Conservation (phyloP, 2,329 filamentous ascomycete genomes). For the Pestalotiopsis sp. region DNA sequence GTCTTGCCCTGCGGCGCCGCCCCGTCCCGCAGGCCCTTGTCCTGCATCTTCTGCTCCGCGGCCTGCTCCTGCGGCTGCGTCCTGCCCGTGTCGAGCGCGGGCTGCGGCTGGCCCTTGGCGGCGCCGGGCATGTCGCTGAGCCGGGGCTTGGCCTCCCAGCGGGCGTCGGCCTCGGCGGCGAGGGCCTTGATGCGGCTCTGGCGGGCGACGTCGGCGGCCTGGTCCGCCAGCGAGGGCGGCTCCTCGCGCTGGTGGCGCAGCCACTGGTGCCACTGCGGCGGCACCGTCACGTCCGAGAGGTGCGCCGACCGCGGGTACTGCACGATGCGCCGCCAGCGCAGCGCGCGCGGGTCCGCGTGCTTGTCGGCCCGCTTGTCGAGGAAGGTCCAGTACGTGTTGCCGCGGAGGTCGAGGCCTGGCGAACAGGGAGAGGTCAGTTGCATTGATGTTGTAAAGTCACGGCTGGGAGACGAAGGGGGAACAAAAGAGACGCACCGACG, state of each 20-base stretch:
- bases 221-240: constrained; percentile 60
- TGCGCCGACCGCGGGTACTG: constrained; percentile 58
- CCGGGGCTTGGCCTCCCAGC: constrained; percentile 63
- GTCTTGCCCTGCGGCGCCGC: constrained; percentile 10
- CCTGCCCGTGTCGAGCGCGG: constrained; percentile 25
- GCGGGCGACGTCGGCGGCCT: constrained; percentile 54
- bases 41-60: constrained; percentile 13
- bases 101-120: constrained; percentile 26
- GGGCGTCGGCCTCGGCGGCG: constrained; percentile 63
- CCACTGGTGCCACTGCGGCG: constrained; percentile 71
- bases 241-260: constrained; percentile 60
- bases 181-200: constrained; percentile 56
- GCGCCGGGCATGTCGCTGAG: constrained; percentile 5
- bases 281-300: constrained; percentile 57
- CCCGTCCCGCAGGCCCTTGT: not conserved
- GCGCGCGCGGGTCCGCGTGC: constrained; percentile 30
- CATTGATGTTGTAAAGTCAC: not conserved
- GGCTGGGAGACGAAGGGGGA: not conserved
- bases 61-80: constrained; percentile 20
- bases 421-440: constrained; percentile 1
- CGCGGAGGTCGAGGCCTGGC: constrained; percentile 63
- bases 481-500: constrained; percentile 48
- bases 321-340: constrained; percentile 64
- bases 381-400: constrained; percentile 73
- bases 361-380: constrained; percentile 38